These are phyloP conservation scores for Comarum palustre DNA, from an alignment of 306 rosid species.

Conservation along the genomic window DNA sequence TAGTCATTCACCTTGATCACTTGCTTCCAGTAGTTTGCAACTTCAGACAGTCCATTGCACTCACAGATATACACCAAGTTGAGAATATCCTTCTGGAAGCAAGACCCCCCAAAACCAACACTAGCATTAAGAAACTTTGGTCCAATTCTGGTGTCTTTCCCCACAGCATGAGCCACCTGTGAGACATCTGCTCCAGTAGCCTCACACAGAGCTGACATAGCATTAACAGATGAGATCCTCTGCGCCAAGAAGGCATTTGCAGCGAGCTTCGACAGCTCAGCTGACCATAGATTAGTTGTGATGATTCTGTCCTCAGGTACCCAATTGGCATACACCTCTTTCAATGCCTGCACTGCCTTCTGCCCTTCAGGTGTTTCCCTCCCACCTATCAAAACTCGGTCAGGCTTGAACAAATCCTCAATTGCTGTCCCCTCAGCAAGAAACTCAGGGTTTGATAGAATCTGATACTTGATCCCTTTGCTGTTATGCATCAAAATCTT, in stretches of 20 bases:
- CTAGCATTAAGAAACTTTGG: slow-evolving; percentile 64
- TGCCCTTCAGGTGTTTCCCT: slow-evolving; percentile 52
- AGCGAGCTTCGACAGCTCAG: slow-evolving; percentile 79
- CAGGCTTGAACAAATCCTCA: slow-evolving; percentile 64
- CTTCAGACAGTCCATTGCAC: slow-evolving; percentile 71
- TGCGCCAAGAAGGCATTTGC: slow-evolving; percentile 82
- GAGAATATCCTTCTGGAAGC: slow-evolving; percentile 80
- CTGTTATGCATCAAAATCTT: slow-evolving; percentile 57
- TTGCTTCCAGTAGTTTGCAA: slow-evolving; percentile 73
- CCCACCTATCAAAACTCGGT: slow-evolving; percentile 77
- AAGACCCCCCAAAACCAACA: slow-evolving; percentile 91
- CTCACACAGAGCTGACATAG: slow-evolving; percentile 83
- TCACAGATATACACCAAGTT: slow-evolving; percentile 77
- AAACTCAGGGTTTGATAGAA: slow-evolving; percentile 80
- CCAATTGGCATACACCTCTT: slow-evolving; percentile 63
- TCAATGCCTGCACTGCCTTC: slow-evolving; percentile 54
- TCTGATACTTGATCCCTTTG: slow-evolving; percentile 55
- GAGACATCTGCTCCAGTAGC: slow-evolving; percentile 78
- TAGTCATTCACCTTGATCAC: slow-evolving; percentile 78
- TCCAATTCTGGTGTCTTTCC: slow-evolving; percentile 71
- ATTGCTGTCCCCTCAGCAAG: slow-evolving; percentile 85
- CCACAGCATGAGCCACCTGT: slow-evolving; percentile 62
- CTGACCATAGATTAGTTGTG: slow-evolving; percentile 76
- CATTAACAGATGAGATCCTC: slow-evolving; percentile 76
- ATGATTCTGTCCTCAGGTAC: slow-evolving; percentile 67